Conservation (phyloP, 345 rosid species). For the Populus ilicifolia region DNA sequence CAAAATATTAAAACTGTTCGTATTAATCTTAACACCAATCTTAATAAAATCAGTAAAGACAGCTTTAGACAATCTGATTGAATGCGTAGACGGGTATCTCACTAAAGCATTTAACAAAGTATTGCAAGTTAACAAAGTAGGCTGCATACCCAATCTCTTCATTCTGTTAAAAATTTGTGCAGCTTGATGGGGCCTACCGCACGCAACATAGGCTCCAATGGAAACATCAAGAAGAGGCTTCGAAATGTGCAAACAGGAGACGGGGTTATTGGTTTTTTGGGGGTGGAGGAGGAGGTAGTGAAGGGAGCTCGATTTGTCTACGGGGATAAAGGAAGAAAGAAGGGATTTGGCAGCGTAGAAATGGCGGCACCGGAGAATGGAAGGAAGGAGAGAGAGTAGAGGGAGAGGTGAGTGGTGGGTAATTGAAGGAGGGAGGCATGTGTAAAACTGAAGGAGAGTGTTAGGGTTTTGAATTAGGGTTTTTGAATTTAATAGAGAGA, state of each 20-base stretch:
- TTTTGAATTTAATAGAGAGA: slow-evolving; percentile 51
- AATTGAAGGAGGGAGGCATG: slow-evolving; percentile 35
- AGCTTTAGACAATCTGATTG: slow-evolving; percentile 42
- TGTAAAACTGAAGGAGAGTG: slow-evolving; percentile 57
- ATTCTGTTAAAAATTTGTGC: slow-evolving; percentile 59
- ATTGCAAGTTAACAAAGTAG: slow-evolving; percentile 65
- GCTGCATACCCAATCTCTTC: slow-evolving; percentile 50
- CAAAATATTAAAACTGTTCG: slow-evolving; percentile 57
- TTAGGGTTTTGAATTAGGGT: slow-evolving; percentile 39
- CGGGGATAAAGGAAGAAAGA: slow-evolving; percentile 51
- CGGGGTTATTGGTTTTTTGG: neutral
- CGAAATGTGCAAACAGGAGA: slow-evolving; percentile 13
- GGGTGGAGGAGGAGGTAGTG: slow-evolving; percentile 50
- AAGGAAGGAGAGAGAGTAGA: slow-evolving; percentile 56
- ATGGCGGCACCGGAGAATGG: slow-evolving; percentile 48
- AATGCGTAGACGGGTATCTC: slow-evolving; percentile 57
- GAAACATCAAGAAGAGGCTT: slow-evolving; percentile 56
- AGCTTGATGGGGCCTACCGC: slow-evolving; percentile 62
- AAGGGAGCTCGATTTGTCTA: slow-evolving; percentile 44
- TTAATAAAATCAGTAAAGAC: slow-evolving; percentile 49
- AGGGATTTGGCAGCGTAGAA: slow-evolving; percentile 68
- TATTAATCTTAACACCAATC: slow-evolving; percentile 46
- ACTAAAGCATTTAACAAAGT: slow-evolving; percentile 61
- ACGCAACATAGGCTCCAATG: slow-evolving; percentile 53
- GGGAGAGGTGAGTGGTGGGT: slow-evolving; percentile 41